Evolutionary conservation across 306 rosid species (phyloP), one percentile per base, ranked within the genome.

Genomic region (Cyclanthera cordifolia): DNA sequence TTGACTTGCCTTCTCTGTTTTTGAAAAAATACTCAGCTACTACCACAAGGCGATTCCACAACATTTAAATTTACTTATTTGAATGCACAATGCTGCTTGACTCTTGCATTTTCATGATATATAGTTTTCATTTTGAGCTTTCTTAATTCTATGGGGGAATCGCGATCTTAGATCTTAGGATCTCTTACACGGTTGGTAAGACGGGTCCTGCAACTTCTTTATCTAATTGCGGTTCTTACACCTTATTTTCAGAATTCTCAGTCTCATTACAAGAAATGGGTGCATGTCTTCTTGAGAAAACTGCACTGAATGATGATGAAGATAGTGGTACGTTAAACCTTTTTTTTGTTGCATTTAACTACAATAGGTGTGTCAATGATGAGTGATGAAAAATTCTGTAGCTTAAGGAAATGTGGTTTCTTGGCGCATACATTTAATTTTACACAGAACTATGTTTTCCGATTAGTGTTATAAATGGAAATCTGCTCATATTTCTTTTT

Each of bases 231-330:
- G 19, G 53, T 71, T 54, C 66, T 71, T 41, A 70, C 39, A 10
- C 50, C 74, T 37, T 69, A 21, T 23, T 70, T 85, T 55, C 79
- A 91, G 97, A 92, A 78, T 92, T 89, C 67, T 85, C 97, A 0
- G 96, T 89, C 83, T 89, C 97, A 1, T 77, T 92, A 82, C 84
- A 81, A 15, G 96, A 89, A 71, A 82, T 89, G 87, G 97, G 97
- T 24, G 78, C 91, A 75, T 92, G 97, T 73, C 91, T 92, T 77
- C 95, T 91, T 4, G 88, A 92, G 95, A 92, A 89, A 85, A 89
- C 92, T n/a, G 90, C 97, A 32, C 65, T 85, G 79, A 87, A 84
- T 72, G 95, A 92, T 49, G 89, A 92, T 48, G 95, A 84, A 82
- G 97, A 89, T 49, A 85, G 95, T 47, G 97, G 97, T 88, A 82